Conservation (phyloP, 1,284 basidiomycete genomes). For the Phellopilus nigrolimitatus region DNA sequence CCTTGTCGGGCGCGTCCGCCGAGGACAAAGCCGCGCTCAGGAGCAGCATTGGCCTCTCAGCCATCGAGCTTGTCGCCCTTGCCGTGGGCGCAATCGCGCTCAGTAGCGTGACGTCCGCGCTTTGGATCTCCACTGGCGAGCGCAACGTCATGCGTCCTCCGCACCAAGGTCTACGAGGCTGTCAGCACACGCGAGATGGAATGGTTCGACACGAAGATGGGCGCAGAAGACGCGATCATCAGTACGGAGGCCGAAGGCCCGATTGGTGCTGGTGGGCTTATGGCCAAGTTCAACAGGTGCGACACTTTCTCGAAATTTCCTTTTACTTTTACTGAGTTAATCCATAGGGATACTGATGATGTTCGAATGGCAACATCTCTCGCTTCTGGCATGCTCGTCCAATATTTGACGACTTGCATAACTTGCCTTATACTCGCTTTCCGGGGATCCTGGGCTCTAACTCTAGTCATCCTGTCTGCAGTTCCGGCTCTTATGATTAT, state of each 20-base stretch:
- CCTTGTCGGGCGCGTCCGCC: slow-evolving; percentile 27
- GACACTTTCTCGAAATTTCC: slow-evolving; percentile 26
- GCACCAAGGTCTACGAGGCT: slow-evolving; percentile 65
- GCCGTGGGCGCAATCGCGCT: slow-evolving; percentile 67
- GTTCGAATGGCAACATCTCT: slow-evolving; percentile 82
- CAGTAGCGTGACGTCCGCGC: slow-evolving; percentile 67
- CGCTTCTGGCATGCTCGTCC: slow-evolving; percentile 72
- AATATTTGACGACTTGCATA: slow-evolving; percentile 77
- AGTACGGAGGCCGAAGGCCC: slow-evolving; percentile 46
- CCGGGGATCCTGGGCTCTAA: slow-evolving; percentile 73
- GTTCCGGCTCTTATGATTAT: slow-evolving; percentile 81
- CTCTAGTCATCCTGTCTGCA: slow-evolving; percentile 87
- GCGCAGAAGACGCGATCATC: slow-evolving; percentile 48
- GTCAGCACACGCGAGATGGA: slow-evolving; percentile 73
- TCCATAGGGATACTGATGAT: slow-evolving; percentile 85
- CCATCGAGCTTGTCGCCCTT: slow-evolving; percentile 69
- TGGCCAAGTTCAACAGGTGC: slow-evolving; percentile 90
- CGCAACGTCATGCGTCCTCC: slow-evolving; percentile 66
- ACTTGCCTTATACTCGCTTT: slow-evolving; percentile 83
- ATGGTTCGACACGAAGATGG: slow-evolving; percentile 87
- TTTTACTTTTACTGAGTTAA: slow-evolving; percentile 10
- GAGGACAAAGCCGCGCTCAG: slow-evolving; percentile 50
- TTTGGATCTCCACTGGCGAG: slow-evolving; percentile 91
- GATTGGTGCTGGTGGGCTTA: slow-evolving; percentile 85
- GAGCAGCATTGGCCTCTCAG: slow-evolving; percentile 53